Conservation (phyloP, 2,329 filamentous ascomycete species). For the Fusarium armeniacum region DNA sequence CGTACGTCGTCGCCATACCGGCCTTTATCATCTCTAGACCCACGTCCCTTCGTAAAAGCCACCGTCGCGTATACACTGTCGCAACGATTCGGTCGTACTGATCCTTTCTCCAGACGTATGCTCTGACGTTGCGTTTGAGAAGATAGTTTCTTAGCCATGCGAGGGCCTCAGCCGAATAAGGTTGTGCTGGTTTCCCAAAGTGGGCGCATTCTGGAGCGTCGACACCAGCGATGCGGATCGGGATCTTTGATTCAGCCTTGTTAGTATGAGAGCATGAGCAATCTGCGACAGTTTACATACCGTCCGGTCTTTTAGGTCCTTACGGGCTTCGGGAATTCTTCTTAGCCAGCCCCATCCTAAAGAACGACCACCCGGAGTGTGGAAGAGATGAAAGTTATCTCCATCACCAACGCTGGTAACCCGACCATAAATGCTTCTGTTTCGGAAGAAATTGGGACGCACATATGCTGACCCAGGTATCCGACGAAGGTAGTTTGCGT, state of each 20-base stretch:
- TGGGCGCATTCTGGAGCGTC: conserved; percentile 95
- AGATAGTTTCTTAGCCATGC: conserved; percentile 84
- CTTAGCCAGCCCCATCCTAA: conserved; percentile 95
- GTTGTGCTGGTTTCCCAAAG: conserved; percentile 90
- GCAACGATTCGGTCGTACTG: conserved; percentile 94
- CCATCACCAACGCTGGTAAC: conserved; percentile 97
- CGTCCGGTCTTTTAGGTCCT: conserved; percentile 80
- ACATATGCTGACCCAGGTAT: conserved; percentile 85
- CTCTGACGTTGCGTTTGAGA: conserved; percentile 79
- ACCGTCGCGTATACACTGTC: conserved; percentile 81
- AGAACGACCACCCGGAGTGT: conserved; percentile 90
- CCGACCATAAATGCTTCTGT: conserved; percentile 81
- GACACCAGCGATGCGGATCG: conserved; percentile 89
- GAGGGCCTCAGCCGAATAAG: conserved; percentile 84
- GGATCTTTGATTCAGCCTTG: conserved; percentile 69
- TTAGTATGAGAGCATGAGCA: conserved; percentile 34
- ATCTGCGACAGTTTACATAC: conserved; percentile 62
- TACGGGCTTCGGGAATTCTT: conserved; percentile 76
- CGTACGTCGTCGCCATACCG: conserved; percentile 91
- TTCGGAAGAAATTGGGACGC: conserved; percentile 79
- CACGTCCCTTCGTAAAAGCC: conserved; percentile 81
- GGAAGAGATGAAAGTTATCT: conserved; percentile 94
- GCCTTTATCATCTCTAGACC: conserved; percentile 89
- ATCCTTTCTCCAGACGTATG: conserved; percentile 85
- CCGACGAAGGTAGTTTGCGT: conserved; percentile 83